Base-by-base conservation (phyloP, 1,284 basidiomycete genomes). In the Hymenochaete sp. region DNA sequence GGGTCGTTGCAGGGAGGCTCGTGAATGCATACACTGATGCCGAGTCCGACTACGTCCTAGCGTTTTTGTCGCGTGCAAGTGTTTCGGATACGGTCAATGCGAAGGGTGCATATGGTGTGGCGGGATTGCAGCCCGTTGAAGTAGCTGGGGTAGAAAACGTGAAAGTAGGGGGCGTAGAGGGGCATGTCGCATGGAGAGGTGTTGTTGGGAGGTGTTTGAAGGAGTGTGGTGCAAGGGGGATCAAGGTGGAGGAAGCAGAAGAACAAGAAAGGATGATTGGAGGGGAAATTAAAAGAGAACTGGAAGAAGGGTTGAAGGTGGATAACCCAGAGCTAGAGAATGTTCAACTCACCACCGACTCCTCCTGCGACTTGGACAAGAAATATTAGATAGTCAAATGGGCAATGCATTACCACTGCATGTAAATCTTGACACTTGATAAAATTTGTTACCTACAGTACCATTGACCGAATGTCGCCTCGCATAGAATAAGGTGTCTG, bases 121-220 rank as follows among this genome's bases (percentile, higher is more conserved):
- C 84, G 3, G 84, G 85, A 3, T 62, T 88, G 26, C 61, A 75
- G 46, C 67, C 75, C 2, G 76, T 88, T 4, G 67, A 68, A 16
- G 75, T 82, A 1, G 71, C 74, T 44, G 82, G 82, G 1, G 65
- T 87, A 22, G 83, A 88, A 60, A 86, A 88, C 55, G 63, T 86
- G 38, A 68, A 76, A 18, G 74, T 70, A 52, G 64, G 66, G 31
- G 65, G 65, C 22, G 72, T 78, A 2, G 68, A 69, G 35, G 75
- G 74, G 11, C 75, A 79, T 55, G 62, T 71, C 42, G 66, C 69
- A 58, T 79, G 76, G 77, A 62, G 72, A 40, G 67, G 63, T 13
- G 62, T 71, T 65, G 63, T 77, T 27, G 74, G 73, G 19, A 62
- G 62, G 50, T 69, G 65, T 46, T 55, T 76, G 48, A 59, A 60